Percentiles rank a stretch among this genome's conserved stretches.
phyloP scores from a whole-genome alignment of 2,329 filamentous ascomycete species.

The Aspergillus pseudoviridinutans region DNA sequence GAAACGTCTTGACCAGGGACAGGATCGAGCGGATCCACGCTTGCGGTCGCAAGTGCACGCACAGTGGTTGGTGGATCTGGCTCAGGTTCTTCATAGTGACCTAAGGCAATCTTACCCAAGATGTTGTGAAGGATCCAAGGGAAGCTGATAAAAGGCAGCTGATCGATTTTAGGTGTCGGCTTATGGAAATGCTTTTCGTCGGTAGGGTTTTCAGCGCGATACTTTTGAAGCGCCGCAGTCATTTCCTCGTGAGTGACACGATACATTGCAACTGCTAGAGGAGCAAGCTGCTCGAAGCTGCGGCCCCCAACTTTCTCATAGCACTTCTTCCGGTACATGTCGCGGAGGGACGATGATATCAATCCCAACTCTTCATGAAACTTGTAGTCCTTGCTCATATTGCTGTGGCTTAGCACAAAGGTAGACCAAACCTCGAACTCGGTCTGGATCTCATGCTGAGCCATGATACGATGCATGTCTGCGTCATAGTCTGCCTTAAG shows the following conservation, averaged over 20 bases:
- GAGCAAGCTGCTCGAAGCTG: constrained; percentile 58
- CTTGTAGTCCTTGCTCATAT: constrained; percentile 74
- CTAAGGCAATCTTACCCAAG: constrained; percentile 64
- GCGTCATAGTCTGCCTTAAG: constrained; percentile 78
- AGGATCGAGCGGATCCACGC: background rate
- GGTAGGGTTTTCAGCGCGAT: constrained; percentile 24
- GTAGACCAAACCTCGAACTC: constrained; percentile 92
- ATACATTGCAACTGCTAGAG: constrained; percentile 85
- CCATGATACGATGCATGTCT: constrained; percentile 73
- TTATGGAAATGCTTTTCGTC: constrained; percentile 10
- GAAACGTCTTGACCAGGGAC: background rate
- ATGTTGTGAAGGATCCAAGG: constrained; percentile 83
- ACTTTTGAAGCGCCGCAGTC: constrained; percentile 54
- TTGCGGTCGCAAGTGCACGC: background rate
- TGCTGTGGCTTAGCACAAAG: constrained; percentile 73
- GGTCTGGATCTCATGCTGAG: constrained; percentile 74
- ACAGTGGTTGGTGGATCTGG: background rate
- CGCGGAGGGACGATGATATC: constrained; percentile 62
- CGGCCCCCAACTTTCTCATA: constrained; percentile 60
- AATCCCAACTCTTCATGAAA: constrained; percentile 76
- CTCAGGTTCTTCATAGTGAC: constrained; percentile 25
- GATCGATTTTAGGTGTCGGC: constrained; percentile 16
- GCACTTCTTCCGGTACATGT: constrained; percentile 65
- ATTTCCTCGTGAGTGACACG: constrained; percentile 71
- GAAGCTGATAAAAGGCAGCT: constrained; percentile 83